phyloP scores from a whole-genome alignment of 2,329 filamentous ascomycete genomes.

The Fusarium caatingaense region DNA sequence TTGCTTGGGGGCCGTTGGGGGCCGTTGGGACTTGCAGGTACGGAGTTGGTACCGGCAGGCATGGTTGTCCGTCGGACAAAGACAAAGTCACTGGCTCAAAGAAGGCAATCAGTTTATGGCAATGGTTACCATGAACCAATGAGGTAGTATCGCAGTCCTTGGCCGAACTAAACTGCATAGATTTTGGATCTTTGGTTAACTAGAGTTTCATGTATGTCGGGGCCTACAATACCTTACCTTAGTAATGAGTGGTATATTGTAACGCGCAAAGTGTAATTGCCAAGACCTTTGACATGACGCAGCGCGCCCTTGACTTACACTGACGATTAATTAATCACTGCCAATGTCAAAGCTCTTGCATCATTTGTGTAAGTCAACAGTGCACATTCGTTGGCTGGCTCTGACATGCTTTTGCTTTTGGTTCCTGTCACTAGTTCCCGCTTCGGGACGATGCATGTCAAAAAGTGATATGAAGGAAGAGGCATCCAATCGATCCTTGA shows the following conservation, averaged over 20 bases:
- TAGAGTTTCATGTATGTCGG: slow-evolving; percentile 6
- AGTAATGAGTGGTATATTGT: too few relatives aligned
- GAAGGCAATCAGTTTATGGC: not conserved
- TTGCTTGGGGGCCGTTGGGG: slow-evolving; percentile 36
- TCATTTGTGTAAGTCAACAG: slow-evolving; percentile 14
- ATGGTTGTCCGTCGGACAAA: not conserved
- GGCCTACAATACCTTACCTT: too few relatives aligned
- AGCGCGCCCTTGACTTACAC: slow-evolving; percentile 10
- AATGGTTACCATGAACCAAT: slow-evolving; percentile 30
- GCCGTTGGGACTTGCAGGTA: slow-evolving; percentile 9
- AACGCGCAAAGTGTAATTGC: slow-evolving; percentile 3
- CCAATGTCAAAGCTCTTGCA: not conserved
- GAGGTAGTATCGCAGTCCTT: too few relatives aligned
- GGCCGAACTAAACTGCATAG: not conserved
- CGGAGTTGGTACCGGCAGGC: not conserved
- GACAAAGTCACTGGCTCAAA: not conserved
- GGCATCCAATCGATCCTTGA: slow-evolving; percentile 43
- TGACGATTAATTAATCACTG: not conserved
- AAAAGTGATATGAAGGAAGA: slow-evolving; percentile 25
- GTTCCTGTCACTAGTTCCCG: slow-evolving; percentile 41
- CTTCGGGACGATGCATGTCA: slow-evolving; percentile 29
- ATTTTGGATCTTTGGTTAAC: slow-evolving; percentile 23
- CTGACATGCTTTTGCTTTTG: not conserved
- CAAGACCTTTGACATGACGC: slow-evolving; percentile 4
- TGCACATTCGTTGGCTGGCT: slow-evolving; percentile 13